Percentiles rank a stretch among this genome's conserved stretches.
These are phyloP conservation scores for Friedmanniomyces endolithicus DNA, from an alignment of 495 filamentous ascomycete species.

Conservation along the genomic window DNA sequence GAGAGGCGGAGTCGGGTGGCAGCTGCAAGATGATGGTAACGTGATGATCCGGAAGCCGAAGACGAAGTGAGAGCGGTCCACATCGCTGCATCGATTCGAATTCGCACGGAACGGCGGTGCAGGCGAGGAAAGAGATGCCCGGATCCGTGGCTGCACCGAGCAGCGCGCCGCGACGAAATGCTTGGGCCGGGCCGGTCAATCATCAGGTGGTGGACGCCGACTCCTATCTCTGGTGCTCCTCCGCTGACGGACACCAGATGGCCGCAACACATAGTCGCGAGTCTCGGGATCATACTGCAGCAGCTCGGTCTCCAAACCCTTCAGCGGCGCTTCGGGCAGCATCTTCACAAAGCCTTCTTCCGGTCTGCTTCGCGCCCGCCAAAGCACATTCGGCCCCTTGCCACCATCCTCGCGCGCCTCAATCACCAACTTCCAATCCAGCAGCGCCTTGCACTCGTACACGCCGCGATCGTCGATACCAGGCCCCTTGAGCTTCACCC, in stretches of 20 bases:
- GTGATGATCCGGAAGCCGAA: conserved; percentile 22
- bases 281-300: conserved; percentile 25
- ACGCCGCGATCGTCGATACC: conserved; percentile 42
- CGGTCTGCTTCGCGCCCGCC: conserved; percentile 19
- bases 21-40: conserved; percentile 28
- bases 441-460: conserved; percentile 43
- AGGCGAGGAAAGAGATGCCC: background rate
- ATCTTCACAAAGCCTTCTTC: conserved; percentile 20
- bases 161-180: no score
- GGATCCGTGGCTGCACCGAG: no score
- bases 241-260: conserved; percentile 18
- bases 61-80: conserved; percentile 10
- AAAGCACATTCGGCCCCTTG: conserved; percentile 25
- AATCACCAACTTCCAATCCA: conserved; percentile 33
- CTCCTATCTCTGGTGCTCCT: conserved; percentile 4
- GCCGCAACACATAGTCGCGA: conserved; percentile 26
- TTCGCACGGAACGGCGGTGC: background rate
- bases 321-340: conserved; percentile 30
- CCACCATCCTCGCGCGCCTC: conserved; percentile 19
- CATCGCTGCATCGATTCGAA: background rate
- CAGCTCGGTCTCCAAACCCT: conserved; percentile 28
- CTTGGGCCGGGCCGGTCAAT: background rate
- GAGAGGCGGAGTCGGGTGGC: conserved; percentile 65
- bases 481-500: conserved; percentile 42
- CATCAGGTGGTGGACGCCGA: background rate